Evolutionary conservation across 352 stramenopile species (phyloP), one percentile per base, ranked within the genome.

Genomic region (Pelagophyceae sp.): DNA sequence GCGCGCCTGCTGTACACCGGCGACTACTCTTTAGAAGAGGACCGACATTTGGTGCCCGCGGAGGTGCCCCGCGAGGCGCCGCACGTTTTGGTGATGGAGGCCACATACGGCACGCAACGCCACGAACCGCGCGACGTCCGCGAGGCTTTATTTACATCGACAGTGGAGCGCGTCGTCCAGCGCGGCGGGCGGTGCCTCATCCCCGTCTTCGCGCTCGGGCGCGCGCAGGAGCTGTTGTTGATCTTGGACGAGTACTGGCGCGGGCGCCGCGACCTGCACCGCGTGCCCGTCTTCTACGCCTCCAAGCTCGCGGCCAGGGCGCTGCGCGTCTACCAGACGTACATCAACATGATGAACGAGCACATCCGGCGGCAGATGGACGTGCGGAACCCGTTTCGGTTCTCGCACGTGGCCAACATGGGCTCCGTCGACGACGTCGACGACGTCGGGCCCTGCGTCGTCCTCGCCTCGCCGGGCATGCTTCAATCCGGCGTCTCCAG

Each of bases 331-430:
- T 99, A 99, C 88, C 94, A 98, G 83, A 99, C 94, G 27, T 99
- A 98, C 85, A 97, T 98, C 75, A 99, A 99, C 83, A 98, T 99
- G 94, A 99, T 99, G 96, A 99, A 99, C 86, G 90, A 95, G 11
- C 89, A 96, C 76, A 98, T 95, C 77, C 81, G 88, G 33, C 72
- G 71, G 0, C 94, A 98, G 84, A 99, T 99, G 85, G 94, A 97
- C 72, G 92, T 98, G 54, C 94, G 89, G 63, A 98, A 99, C 84
- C 96, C 96, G 31, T 99, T 99, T 83, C 88, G 93, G 60, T 98
- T 99, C 80, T 85, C 94, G 40, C 91, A 96, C 82, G 98, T 99
- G 79, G 94, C 92, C 54, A 98, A 98, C 81, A 83, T 98, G 23
- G 97, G 97, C 84, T 94, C 87, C 32, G 93, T 98, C 83, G 93